Percentiles rank a stretch among this genome's conserved stretches.
Conservation (phyloP, 352 stramenopile genomes). For the Pythium phragmiticola region DNA sequence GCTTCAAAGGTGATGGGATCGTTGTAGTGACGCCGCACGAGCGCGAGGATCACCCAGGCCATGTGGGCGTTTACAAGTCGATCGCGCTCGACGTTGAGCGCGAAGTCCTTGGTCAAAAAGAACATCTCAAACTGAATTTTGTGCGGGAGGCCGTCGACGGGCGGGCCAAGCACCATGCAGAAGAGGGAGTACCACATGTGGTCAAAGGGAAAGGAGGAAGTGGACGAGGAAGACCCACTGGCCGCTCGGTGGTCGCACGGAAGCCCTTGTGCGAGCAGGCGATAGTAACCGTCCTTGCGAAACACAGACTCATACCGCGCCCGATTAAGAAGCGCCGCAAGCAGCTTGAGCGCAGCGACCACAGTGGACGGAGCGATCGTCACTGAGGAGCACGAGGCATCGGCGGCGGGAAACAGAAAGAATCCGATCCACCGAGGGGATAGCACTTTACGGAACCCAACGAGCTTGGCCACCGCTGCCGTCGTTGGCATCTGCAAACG, state of each 20-base stretch:
- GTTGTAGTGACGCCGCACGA: conserved; percentile 59
- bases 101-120: conserved; percentile 67
- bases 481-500: conserved; percentile 48
- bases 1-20: conserved; percentile 37
- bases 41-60: conserved; percentile 46
- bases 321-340: conserved; percentile 45
- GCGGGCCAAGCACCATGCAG: conserved; percentile 57
- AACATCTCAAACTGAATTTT: conserved; percentile 65
- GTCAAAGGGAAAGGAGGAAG: conserved; percentile 49
- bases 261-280: conserved; percentile 55
- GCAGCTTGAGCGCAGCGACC: conserved; percentile 47
- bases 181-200: conserved; percentile 73
- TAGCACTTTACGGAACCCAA: conserved; percentile 61
- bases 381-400: conserved; percentile 19
- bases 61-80: conserved; percentile 52
- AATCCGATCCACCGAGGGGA: conserved; percentile 62
- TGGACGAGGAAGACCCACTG: background rate
- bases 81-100: conserved; percentile 58
- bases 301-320: conserved; percentile 53
- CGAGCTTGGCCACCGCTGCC: conserved; percentile 33
- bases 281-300: conserved; percentile 71
- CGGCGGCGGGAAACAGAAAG: conserved; percentile 46
- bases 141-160: conserved; percentile 59
- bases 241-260: conserved; percentile 37
- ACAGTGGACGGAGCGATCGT: conserved; percentile 48